Percentiles rank a stretch among this genome's conserved stretches.
These are phyloP conservation scores for Aspergillus amoenus DNA, from an alignment of 2,329 filamentous ascomycete species.

Conservation along the genomic window DNA sequence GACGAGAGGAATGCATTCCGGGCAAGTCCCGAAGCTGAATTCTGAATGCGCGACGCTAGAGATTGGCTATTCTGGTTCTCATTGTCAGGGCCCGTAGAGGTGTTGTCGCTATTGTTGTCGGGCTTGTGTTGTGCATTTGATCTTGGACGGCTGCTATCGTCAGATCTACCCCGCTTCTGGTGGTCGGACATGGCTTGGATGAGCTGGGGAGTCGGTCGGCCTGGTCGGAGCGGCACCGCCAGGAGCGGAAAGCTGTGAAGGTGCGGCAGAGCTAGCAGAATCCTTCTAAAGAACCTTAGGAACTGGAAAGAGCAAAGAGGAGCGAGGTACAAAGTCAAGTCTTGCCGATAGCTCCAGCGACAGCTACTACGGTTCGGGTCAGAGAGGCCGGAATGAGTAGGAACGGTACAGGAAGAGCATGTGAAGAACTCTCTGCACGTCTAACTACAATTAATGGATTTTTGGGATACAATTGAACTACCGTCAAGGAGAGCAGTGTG, in stretches of 20 bases:
- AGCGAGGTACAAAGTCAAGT: background rate
- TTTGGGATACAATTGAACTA: background rate
- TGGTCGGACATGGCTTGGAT: slow-evolving; percentile 17
- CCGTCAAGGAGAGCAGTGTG: background rate
- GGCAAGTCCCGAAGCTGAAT: slow-evolving; percentile 37
- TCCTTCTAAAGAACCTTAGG: slow-evolving; percentile 7
- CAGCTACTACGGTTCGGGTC: slow-evolving; percentile 12
- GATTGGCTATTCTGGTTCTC: slow-evolving; percentile 21
- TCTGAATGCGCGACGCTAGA: slow-evolving; percentile 28
- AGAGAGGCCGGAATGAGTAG: slow-evolving; percentile 15
- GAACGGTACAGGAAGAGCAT: slow-evolving; percentile 10
- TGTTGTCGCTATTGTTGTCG: slow-evolving; percentile 4
- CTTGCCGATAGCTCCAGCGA: background rate
- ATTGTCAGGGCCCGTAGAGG: slow-evolving; percentile 2
- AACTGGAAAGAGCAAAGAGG: background rate
- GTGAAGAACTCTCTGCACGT: slow-evolving; percentile 11
- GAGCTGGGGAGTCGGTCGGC: slow-evolving; percentile 2
- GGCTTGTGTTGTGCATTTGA: slow-evolving; percentile 8
- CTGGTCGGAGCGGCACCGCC: slow-evolving; percentile 2
- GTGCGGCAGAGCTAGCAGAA: slow-evolving; percentile 1
- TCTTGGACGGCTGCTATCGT: slow-evolving; percentile 12
- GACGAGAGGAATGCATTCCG: slow-evolving; percentile 31
- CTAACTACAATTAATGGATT: background rate
- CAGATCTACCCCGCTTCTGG: slow-evolving; percentile 22
- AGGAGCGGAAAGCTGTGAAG: background rate